Base-by-base conservation (phyloP, 2,329 filamentous ascomycete genomes). In the Aspergillus flavus region DNA sequence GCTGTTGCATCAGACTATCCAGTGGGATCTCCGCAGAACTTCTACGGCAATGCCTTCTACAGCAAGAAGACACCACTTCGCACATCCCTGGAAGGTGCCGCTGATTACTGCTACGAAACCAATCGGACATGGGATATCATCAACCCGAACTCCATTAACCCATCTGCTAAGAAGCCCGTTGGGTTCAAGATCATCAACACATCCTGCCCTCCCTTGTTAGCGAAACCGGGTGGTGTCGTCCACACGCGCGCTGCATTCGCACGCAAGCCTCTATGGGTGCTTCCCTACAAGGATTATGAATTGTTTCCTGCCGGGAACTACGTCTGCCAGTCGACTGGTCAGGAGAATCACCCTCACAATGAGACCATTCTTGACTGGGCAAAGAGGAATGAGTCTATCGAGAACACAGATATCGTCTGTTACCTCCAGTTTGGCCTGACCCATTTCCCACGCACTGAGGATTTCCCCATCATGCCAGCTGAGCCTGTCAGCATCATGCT, bases 11-110 rank as follows among this genome's bases (percentile, higher is more conserved):
- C 32, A 16, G 32, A 36, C 9, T 19, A 41, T 84, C 0, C 89
- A 85, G 71, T 91, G 88, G 19, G 84, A 75, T 36, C 87, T 86
- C 70, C 91, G 88, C 3, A 86, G 84, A 75, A 92, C 89, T 89
- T 88, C 89, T 75, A 87, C 89, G 62, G 70, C n/a, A 73, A 72
- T 88, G 85, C 36, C 87, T 90, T 61, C 87, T 89, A 63, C 84
- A 83, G 4, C 88, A 73, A 72, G 63, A 82, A 85, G 57, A 75
- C 71, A 0, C 68, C 67, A 5, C 64, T 76, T 14, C 69, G 68
- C 66, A 85, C 82, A 0, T 68, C 84, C 6, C 67, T 84, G 21
- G 68, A 80, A 19, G 75, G 78, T n/a, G 84, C 83, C 4, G 80
- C 80, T 21, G 82, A 83, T 63, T 84, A 83, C 72, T 83, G 85